Evolutionary conservation across 1,284 basidiomycete genomes (phyloP), one percentile per base, ranked within the genome.

Genomic region (Rhodotorula sp.): DNA sequence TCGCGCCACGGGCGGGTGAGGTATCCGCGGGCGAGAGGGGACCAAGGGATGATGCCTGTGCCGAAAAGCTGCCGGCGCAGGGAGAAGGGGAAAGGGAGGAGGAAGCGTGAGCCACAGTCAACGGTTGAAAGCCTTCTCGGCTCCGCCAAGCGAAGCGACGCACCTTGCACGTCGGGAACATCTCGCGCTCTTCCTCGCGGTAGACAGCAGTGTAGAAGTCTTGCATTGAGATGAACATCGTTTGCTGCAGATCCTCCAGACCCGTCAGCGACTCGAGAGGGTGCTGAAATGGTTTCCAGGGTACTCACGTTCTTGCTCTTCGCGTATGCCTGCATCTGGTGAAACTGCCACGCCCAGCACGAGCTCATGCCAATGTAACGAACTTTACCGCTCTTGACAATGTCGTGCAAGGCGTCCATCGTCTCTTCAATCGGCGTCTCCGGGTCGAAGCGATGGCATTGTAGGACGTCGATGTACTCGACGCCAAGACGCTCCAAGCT

Each of bases 321-420:
- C 22, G 76, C 76, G 56, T 85, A 86, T 77, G 88, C 88, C 77
- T 90, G 89, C 88, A 89, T 89, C 19, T 76, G 71, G 48, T 79
- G 78, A 77, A 83, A 81, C 76, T 82, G 80, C 71, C 79, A 81
- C 2, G 81, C 81, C 61, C 73, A 80, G 75, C 80, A 81, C 2
- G 67, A 71, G 39, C 82, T 84, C 87, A 86, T 88, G 56, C 88
- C 88, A 66, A 89, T 84, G 79, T 89, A 89, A 19, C 87, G 82
- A 20, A 85, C 88, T 68, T 84, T 85, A 5, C 88, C 88, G 0
- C 83, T 48, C 58, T 60, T 46, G 53, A 62, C 59, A 24, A 56
- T 15, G 69, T 89, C 88, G 72, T 88, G 86, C 2, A 89, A 82
- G 6, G 88, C 88, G 80, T 86, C 84, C 88, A 89, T 88, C 19